Evolutionary conservation across 1,139 yeast genomes (phyloP).

Genomic region (Komagataea norvegica): DNA sequence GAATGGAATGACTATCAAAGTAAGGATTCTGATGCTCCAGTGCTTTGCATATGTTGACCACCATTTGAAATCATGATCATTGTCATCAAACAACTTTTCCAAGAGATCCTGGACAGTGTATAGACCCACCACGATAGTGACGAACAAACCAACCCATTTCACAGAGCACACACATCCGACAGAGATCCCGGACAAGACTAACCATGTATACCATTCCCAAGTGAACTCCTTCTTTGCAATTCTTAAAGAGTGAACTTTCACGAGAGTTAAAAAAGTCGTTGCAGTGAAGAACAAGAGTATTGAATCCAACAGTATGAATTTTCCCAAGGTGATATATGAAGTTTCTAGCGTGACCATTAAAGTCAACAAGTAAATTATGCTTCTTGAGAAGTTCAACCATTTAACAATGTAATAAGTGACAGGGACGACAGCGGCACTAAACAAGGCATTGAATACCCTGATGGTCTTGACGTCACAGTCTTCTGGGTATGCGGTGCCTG

Average conservation of each 20-base stretch:
- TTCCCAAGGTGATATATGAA: slow-evolving; percentile 60
- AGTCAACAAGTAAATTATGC: slow-evolving; percentile 50
- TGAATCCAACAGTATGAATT: slow-evolving; percentile 69
- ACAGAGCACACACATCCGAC: slow-evolving; percentile 93
- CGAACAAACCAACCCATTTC: slow-evolving; percentile 93
- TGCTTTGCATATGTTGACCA: slow-evolving; percentile 47
- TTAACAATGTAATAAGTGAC: slow-evolving; percentile 58
- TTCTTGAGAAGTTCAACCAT: slow-evolving; percentile 39
- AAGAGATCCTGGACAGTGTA: slow-evolving; percentile 75
- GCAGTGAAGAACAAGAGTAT: slow-evolving; percentile 68
- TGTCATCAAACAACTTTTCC: slow-evolving; percentile 54
- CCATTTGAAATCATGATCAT: no score
- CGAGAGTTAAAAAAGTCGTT: slow-evolving; percentile 52
- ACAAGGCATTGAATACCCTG: slow-evolving; percentile 63
- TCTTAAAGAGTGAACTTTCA: slow-evolving; percentile 48
- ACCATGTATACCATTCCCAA: slow-evolving; percentile 48
- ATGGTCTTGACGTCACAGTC: slow-evolving; percentile 50
- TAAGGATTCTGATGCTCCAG: slow-evolving; percentile 66
- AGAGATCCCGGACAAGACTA: slow-evolving; percentile 65
- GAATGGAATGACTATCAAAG: slow-evolving; percentile 72
- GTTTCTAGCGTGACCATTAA: slow-evolving; percentile 62
- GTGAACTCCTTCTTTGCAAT: slow-evolving; percentile 37
- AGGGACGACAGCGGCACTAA: slow-evolving; percentile 61
- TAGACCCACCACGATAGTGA: slow-evolving; percentile 79
- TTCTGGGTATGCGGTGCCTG: slow-evolving; percentile 54